Evolutionary conservation across 306 rosid species (phyloP).

Genomic region (Neltuma alba): DNA sequence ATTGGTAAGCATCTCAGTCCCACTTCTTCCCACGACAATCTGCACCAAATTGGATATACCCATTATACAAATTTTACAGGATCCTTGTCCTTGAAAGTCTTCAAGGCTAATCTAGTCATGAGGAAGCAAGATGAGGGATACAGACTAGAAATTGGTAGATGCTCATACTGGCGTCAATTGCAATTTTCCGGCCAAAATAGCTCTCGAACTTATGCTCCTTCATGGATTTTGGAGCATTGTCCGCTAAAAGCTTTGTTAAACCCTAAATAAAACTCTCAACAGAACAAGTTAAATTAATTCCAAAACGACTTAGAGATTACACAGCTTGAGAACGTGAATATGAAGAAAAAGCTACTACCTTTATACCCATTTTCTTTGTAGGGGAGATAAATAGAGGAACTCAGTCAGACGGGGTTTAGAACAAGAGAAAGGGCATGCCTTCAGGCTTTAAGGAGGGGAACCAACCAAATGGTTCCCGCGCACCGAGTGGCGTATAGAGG

Average conservation of each 20-base stretch:
- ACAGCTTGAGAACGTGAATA: background rate
- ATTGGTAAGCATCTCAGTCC: conserved; percentile 92
- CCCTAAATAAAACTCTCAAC: conserved; percentile 60
- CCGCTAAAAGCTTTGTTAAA: conserved; percentile 97
- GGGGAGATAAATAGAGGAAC: conserved; percentile 8
- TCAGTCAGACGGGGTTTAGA: background rate
- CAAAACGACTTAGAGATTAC: background rate
- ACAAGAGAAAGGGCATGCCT: conserved; percentile 3
- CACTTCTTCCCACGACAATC: conserved; percentile 98
- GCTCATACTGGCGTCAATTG: conserved; percentile 98
- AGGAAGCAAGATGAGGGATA: background rate
- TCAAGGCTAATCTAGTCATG: background rate
- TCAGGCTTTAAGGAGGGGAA: background rate
- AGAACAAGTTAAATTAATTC: background rate
- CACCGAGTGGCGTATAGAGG: background rate
- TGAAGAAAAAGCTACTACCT: conserved; percentile 50
- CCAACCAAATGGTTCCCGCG: conserved; percentile 52
- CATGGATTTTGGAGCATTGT: conserved; percentile 91
- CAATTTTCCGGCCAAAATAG: conserved; percentile 93
- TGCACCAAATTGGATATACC: conserved; percentile 44
- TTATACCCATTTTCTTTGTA: conserved; percentile 62
- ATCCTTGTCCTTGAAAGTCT: conserved; percentile 8
- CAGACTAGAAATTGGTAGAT: conserved; percentile 95
- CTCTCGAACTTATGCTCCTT: conserved; percentile 93
- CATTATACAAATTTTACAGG: background rate